These are phyloP conservation scores for Jatropha multifida DNA, from an alignment of 441 rosid species.

Conservation along the genomic window DNA sequence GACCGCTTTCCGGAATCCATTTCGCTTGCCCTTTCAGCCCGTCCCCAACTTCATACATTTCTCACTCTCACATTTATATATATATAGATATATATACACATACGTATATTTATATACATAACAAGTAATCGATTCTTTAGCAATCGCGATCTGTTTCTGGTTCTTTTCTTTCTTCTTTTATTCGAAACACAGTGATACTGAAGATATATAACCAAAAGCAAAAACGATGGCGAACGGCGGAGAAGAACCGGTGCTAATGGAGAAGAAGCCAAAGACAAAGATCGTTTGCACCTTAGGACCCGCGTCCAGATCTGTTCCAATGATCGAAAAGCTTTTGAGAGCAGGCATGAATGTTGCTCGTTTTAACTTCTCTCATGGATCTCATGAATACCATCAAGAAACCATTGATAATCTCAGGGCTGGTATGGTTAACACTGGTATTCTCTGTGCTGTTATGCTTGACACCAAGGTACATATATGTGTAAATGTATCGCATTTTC, in stretches of 20 bases:
- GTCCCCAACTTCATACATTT: neutral
- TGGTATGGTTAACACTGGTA: constrained; percentile 80
- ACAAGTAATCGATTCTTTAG: neutral
- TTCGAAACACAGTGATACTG: neutral
- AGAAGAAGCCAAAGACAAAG: constrained; percentile 78
- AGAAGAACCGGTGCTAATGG: constrained; percentile 14
- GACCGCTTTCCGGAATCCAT: no score
- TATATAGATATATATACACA: no score
- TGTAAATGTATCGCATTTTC: neutral
- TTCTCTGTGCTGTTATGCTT: constrained; percentile 93
- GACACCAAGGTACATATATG: constrained; percentile 67
- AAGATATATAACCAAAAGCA: neutral
- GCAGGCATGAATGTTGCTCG: constrained; percentile 98
- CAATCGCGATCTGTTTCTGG: neutral
- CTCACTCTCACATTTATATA: neutral
- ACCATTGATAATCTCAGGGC: constrained; percentile 80
- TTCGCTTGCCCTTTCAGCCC: neutral
- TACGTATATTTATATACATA: neutral
- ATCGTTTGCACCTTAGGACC: constrained; percentile 94
- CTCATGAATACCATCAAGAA: constrained; percentile 85
- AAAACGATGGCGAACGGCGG: constrained; percentile 1
- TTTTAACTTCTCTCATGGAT: constrained; percentile 94
- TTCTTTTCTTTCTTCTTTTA: neutral
- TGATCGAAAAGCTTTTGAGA: constrained; percentile 72
- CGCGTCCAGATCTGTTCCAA: constrained; percentile 70